A percentile compares a stretch with the other conserved stretches of the same genome.
Evolutionary conservation across 495 filamentous ascomycete species (phyloP).

Genomic region (Aspergillus conjunctus): DNA sequence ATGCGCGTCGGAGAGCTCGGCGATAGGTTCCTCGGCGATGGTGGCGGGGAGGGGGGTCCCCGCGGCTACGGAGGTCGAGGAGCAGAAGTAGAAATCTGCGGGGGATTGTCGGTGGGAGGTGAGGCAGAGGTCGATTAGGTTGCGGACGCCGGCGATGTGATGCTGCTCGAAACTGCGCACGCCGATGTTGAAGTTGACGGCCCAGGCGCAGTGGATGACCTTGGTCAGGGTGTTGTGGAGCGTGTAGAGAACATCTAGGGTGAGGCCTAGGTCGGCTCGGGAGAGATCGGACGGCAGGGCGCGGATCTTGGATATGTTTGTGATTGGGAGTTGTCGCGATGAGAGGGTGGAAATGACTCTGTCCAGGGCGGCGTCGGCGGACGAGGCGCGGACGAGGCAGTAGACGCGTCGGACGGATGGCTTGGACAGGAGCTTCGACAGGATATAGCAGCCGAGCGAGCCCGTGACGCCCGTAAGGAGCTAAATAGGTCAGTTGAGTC

Average conservation of each 20-base stretch:
- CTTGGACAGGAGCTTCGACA: conserved; percentile 40
- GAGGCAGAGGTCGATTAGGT: conserved; percentile 60
- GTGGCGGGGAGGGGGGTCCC: conserved; percentile 28
- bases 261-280: conserved; percentile 25
- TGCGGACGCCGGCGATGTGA: conserved; percentile 57
- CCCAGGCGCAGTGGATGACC: conserved; percentile 67
- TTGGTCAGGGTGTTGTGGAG: conserved; percentile 46
- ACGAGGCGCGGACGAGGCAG: conserved; percentile 58
- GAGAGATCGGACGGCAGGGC: conserved; percentile 11
- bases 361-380: conserved; percentile 34
- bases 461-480: conserved; percentile 64
- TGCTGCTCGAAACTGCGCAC: conserved; percentile 59
- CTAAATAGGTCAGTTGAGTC: conserved; percentile 8
- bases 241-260: conserved; percentile 33
- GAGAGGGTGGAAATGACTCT: conserved; percentile 44
- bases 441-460: conserved; percentile 60
- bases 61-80: conserved; percentile 55
- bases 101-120: conserved; percentile 33
- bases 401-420: conserved; percentile 45
- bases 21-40: conserved; percentile 51
- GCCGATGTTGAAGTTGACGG: conserved; percentile 68
- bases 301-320: conserved; percentile 16
- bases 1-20: conserved; percentile 50
- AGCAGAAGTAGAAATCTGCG: conserved; percentile 59
- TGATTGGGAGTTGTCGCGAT: conserved; percentile 32